Conservation (phyloP, 2,329 filamentous ascomycete species). For the Fusarium graminum region DNA sequence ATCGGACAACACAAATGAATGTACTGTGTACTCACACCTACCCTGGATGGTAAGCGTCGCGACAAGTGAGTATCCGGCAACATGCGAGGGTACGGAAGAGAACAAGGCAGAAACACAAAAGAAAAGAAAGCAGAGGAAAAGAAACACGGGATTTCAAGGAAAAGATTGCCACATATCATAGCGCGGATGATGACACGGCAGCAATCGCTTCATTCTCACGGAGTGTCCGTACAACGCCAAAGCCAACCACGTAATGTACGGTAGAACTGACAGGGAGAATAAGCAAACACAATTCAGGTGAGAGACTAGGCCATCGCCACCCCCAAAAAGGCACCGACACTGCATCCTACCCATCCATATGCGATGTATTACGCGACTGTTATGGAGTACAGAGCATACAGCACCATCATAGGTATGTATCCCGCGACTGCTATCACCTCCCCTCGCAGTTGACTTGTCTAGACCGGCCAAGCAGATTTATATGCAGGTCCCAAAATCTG, state of each 20-base stretch:
- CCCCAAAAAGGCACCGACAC: constrained; percentile 1
- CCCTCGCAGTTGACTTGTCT: constrained; percentile 13
- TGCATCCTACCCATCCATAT: constrained; percentile 3
- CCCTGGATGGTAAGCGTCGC: neutral
- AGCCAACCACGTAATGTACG: neutral
- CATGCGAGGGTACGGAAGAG: neutral
- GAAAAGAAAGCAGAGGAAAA: neutral
- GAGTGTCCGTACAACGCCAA: constrained; percentile 5
- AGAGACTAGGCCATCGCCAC: constrained; percentile 7
- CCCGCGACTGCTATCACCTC: neutral
- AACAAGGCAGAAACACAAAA: constrained; percentile 1
- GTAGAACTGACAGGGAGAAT: neutral
- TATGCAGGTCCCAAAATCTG: constrained; percentile 17
- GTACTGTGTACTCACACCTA: constrained; percentile 19
- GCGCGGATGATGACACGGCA: constrained; percentile 11
- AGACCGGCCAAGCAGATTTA: constrained; percentile 1
- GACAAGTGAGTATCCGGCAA: neutral
- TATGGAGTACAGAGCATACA: constrained; percentile 4
- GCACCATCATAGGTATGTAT: constrained; percentile 10
- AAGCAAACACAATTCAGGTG: constrained; percentile 23
- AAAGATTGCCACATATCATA: neutral
- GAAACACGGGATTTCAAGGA: neutral
- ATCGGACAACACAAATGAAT: neutral
- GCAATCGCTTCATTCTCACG: neutral
- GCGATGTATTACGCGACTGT: constrained; percentile 12